phyloP scores from a whole-genome alignment of 495 filamentous ascomycete genomes.

The Aspergillus saccharolyticus region DNA sequence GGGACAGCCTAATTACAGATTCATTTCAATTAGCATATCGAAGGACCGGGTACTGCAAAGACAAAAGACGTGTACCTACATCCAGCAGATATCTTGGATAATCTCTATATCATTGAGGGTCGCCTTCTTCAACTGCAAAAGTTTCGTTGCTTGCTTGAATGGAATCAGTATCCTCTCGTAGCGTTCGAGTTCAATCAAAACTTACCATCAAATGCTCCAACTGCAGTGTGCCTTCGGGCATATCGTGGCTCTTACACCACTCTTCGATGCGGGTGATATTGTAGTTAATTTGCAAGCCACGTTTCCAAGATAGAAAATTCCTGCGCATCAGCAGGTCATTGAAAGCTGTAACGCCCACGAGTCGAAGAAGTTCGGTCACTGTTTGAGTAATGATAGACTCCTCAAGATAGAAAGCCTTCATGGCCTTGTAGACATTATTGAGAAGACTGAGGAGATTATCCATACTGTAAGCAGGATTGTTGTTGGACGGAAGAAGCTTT shows the following conservation, averaged over 20 bases:
- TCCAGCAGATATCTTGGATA: conserved; percentile 99
- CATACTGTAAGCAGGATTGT: conserved; percentile 93
- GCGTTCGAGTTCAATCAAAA: neutral
- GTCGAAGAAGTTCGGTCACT: conserved; percentile 83
- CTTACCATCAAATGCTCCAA: conserved; percentile 95
- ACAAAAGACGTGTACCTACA: conserved; percentile 51
- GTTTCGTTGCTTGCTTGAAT: conserved; percentile 89
- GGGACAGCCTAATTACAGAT: conserved; percentile 65
- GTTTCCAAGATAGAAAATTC: conserved; percentile 99
- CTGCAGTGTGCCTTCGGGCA: conserved; percentile 97
- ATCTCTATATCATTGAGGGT: conserved; percentile 99
- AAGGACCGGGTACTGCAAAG: neutral
- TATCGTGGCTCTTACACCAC: conserved; percentile 99
- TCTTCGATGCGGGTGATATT: conserved; percentile 99
- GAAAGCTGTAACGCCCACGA: conserved; percentile 98
- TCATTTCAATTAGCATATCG: conserved; percentile 11
- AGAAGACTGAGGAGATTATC: conserved; percentile 94
- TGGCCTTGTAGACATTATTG: conserved; percentile 95
- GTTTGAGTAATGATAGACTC: conserved; percentile 93
- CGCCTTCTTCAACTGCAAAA: conserved; percentile 97
- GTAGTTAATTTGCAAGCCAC: conserved; percentile 99
- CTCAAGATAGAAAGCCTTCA: conserved; percentile 97
- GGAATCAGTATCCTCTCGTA: conserved; percentile 24
- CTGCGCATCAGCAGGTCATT: conserved; percentile 97
- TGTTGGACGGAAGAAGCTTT: conserved; percentile 86